Base-by-base conservation (phyloP, 352 stramenopile genomes). In the Globisporangium abappressorium region DNA sequence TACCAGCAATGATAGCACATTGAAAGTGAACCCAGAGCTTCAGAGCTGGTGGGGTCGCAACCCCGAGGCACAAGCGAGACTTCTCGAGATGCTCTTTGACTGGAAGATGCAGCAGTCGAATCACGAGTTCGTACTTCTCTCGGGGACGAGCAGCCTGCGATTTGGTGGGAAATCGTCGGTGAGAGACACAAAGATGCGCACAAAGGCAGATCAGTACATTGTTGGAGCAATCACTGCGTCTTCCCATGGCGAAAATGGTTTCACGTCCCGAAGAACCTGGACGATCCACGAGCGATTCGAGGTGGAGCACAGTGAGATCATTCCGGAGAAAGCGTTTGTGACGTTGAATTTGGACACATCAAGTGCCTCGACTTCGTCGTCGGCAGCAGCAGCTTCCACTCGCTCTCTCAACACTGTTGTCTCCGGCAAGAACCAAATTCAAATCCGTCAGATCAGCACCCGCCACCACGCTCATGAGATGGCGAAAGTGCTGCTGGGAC, bases 51-150 rank as follows among this genome's bases (percentile, higher is more conserved):
- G 85, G 83, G 69, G 73, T 4, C 54, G 30, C 5, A 84, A 81
- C 43, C 56, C 69, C 0, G 28, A 64, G 18, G 70, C 72, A 0
- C 85, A 90, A 41, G 59, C 75, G 56, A 77, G 83, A 1, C 62
- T 93, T 5, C 63, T 93, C 4, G 72, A 65, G 1, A 36, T 85
- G 11, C 53, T 93, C 5, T 91, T 91, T 38, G 81, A 91, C n/a
- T 93, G 85, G 85, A 91, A 90, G 47, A 57, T 93, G 18, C 71
- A 85, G 51, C 72, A 78, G 20, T 67, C 77, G 26, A 79, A 68
- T 2, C 76, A 83, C 0, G 43, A 89, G 9, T 81, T 82, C 53
- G 20, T 87, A 9, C 36, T 91, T 11, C 64, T 93, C 3, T 68
- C 71, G 34, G 83, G 85, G 2, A 75, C 78, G 3, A 66, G 47